A percentile compares a stretch with the other conserved stretches of the same genome.
Evolutionary conservation across 2,329 filamentous ascomycete genomes (phyloP).

Genomic region (Trichoderma harzianum): DNA sequence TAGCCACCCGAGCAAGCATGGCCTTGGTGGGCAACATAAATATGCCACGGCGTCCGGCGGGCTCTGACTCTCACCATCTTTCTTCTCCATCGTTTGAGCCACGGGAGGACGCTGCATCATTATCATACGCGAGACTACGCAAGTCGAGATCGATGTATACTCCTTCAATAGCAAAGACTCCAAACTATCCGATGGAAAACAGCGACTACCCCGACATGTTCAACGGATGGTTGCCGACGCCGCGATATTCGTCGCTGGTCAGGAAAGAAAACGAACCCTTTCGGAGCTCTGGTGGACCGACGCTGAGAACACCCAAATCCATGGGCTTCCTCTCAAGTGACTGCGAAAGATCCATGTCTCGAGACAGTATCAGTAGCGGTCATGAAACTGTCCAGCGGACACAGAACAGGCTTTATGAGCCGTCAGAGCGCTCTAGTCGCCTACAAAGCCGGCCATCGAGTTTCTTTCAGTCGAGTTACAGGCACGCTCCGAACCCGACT

Average conservation of each 20-base stretch:
- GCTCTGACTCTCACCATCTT: constrained; percentile 27
- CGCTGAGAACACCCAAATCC: constrained; percentile 49
- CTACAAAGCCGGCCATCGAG: constrained; percentile 42
- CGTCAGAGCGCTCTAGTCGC: constrained; percentile 34
- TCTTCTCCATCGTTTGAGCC: constrained; percentile 44
- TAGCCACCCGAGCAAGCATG: constrained; percentile 31
- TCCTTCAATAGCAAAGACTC: constrained; percentile 25
- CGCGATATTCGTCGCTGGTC: constrained; percentile 8
- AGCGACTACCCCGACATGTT: constrained; percentile 14
- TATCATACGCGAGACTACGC: constrained; percentile 48
- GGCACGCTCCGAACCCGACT: constrained; percentile 31
- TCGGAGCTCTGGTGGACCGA: constrained; percentile 4
- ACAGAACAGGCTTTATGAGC: constrained; percentile 35
- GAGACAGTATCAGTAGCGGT: constrained; percentile 22
- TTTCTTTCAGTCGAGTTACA: constrained; percentile 41
- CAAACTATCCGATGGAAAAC: constrained; percentile 20
- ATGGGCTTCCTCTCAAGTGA: constrained; percentile 49
- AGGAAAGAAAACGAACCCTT: constrained; percentile 32
- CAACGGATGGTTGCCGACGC: constrained; percentile 14
- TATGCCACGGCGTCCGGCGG: not conserved
- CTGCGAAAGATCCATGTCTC: constrained; percentile 25
- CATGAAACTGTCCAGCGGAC: constrained; percentile 37
- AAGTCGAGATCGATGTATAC: constrained; percentile 55
- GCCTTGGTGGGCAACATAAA: constrained; percentile 17
- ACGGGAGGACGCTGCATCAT: constrained; percentile 47